Evolutionary conservation across 345 rosid species (phyloP).

Genomic region (Ceriops tagal): DNA sequence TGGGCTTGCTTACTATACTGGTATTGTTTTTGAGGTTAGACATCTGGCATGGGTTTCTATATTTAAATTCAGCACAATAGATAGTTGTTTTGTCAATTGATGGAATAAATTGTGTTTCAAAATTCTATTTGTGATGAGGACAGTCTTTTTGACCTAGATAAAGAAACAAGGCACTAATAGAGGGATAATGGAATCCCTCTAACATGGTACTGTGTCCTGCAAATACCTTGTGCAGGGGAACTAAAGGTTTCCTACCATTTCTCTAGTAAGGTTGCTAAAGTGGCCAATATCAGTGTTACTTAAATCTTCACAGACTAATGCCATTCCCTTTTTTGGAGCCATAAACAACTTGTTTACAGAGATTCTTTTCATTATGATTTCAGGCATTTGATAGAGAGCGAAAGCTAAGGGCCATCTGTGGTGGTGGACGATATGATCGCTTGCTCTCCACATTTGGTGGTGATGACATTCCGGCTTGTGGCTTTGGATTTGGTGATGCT

Average conservation of each 20-base stretch:
- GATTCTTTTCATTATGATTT: conserved; percentile 6
- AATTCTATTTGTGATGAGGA: too few relatives aligned
- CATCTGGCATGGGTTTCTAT: conserved; percentile 8
- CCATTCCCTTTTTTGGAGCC: not conserved
- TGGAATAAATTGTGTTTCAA: conserved; percentile 2
- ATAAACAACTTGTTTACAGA: not conserved
- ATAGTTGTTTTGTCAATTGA: not conserved
- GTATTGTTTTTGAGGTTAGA: conserved; percentile 93
- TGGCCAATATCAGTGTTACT: not conserved
- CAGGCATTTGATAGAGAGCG: conserved; percentile 87
- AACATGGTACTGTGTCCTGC: not conserved
- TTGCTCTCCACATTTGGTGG: conserved; percentile 89
- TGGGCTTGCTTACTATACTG: conserved; percentile 97
- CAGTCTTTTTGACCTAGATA: too few relatives aligned
- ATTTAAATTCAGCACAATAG: not conserved
- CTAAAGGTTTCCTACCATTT: not conserved
- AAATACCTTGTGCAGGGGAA: not conserved
- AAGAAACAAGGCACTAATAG: too few relatives aligned
- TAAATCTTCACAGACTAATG: not conserved
- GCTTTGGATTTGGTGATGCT: conserved; percentile 97
- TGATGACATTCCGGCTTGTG: conserved; percentile 93
- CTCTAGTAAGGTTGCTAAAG: not conserved
- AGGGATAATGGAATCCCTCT: not conserved
- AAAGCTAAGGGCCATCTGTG: conserved; percentile 88
- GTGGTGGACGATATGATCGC: conserved; percentile 85